Percentiles rank a stretch among this genome's conserved stretches.
Evolutionary conservation across 495 filamentous ascomycete genomes (phyloP).

Genomic region (Trichocladium uniseriatum): DNA sequence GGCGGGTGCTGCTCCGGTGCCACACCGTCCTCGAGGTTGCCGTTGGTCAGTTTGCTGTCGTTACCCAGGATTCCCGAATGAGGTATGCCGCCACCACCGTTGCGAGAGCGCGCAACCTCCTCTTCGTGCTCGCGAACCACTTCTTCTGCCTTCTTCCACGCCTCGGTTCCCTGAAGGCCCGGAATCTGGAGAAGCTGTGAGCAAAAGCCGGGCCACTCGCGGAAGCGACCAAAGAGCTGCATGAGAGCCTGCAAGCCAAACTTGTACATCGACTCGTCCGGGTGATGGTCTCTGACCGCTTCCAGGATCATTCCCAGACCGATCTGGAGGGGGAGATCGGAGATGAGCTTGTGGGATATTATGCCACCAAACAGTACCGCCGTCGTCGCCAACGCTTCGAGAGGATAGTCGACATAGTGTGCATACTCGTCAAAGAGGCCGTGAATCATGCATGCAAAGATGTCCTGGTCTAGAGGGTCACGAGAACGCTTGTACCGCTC

Average conservation of each 20-base stretch:
- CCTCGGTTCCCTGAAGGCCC: slow-evolving; percentile 71
- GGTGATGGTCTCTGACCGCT: slow-evolving; percentile 71
- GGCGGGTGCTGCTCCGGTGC: slow-evolving; percentile 42
- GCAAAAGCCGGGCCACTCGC: slow-evolving; percentile 88
- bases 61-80: slow-evolving; percentile 6
- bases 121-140: slow-evolving; percentile 59
- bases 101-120: slow-evolving; percentile 36
- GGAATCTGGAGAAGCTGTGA: slow-evolving; percentile 70
- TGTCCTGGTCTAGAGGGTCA: slow-evolving; percentile 75
- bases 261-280: slow-evolving; percentile 88
- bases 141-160: slow-evolving; percentile 71
- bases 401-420: slow-evolving; percentile 87
- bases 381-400: slow-evolving; percentile 87
- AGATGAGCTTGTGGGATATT: slow-evolving; percentile 83
- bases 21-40: slow-evolving; percentile 51
- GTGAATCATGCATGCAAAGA: slow-evolving; percentile 98
- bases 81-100: slow-evolving; percentile 29
- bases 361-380: slow-evolving; percentile 96
- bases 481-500: slow-evolving; percentile 75
- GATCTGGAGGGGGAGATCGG: slow-evolving; percentile 80
- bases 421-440: slow-evolving; percentile 95
- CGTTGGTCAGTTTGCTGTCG: slow-evolving; percentile 46
- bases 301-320: slow-evolving; percentile 93
- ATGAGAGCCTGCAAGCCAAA: slow-evolving; percentile 96
- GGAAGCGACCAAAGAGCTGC: slow-evolving; percentile 70